Conservation (phyloP, 2,329 filamentous ascomycete species). For the Sclerotinia spermophila region DNA sequence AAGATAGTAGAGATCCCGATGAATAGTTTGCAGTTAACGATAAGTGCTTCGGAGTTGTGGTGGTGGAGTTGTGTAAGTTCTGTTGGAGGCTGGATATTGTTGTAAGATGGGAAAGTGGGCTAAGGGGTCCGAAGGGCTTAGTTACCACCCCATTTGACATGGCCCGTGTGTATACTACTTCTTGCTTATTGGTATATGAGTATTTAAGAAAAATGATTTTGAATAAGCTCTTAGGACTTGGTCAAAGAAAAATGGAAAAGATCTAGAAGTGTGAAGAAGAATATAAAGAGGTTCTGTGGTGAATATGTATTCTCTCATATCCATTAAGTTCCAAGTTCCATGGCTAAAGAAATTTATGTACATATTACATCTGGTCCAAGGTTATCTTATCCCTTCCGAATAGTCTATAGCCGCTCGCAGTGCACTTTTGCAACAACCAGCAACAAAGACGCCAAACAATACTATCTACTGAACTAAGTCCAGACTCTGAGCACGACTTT, state of each 20-base stretch:
- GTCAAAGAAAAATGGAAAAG: background rate
- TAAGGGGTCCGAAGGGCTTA: background rate
- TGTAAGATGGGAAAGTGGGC: slow-evolving; percentile 1
- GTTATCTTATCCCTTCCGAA: background rate
- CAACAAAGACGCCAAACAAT: background rate
- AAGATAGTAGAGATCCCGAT: background rate
- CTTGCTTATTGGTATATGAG: background rate
- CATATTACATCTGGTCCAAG: background rate
- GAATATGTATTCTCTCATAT: background rate
- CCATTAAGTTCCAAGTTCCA: background rate
- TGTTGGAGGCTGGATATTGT: background rate
- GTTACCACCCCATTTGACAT: background rate
- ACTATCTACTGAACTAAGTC: background rate
- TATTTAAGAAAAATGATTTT: background rate
- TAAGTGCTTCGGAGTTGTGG: background rate
- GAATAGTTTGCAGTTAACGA: background rate
- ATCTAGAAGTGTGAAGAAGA: background rate
- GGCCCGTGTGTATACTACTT: slow-evolving; percentile 5
- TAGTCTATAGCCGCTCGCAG: background rate
- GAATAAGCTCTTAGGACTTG: background rate
- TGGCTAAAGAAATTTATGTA: background rate
- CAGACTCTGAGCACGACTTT: background rate
- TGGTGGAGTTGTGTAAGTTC: slow-evolving; percentile 11
- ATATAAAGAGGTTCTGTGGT: background rate
- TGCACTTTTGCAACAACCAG: background rate